A percentile compares a stretch with the other conserved stretches of the same genome.
These are phyloP conservation scores for Cucumis hystrix DNA, from an alignment of 306 rosid species.

Conservation along the genomic window DNA sequence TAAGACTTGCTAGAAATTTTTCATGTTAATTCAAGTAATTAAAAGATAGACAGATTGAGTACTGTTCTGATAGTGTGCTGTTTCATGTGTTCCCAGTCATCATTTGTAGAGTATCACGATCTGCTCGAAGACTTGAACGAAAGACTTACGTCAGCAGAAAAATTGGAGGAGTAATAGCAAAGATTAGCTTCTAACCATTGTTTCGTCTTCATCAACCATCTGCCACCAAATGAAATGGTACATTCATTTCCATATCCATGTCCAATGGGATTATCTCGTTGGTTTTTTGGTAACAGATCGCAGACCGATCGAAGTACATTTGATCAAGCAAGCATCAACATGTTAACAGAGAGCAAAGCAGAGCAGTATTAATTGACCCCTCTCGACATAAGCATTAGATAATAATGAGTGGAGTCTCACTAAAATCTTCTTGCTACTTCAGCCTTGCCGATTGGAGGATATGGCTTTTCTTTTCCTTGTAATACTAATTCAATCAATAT, in stretches of 20 bases:
- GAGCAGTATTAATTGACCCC: neutral
- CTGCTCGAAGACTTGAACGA: slow-evolving; percentile 62
- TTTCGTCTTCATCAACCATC: slow-evolving; percentile 7
- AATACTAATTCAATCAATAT: slow-evolving; percentile 2
- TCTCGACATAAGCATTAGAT: neutral
- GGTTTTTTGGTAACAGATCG: neutral
- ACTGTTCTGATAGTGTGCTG: neutral
- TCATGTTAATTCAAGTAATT: neutral
- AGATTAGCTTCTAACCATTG: slow-evolving; percentile 7
- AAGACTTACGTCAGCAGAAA: slow-evolving; percentile 42
- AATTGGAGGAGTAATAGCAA: slow-evolving; percentile 23
- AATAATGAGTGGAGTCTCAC: neutral
- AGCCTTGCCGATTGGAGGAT: neutral
- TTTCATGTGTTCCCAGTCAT: slow-evolving; percentile 38
- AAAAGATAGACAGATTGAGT: slow-evolving; percentile 1
- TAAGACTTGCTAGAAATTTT: neutral
- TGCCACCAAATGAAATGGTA: slow-evolving; percentile 14
- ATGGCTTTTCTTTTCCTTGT: neutral
- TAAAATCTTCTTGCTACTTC: neutral
- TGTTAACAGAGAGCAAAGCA: neutral
- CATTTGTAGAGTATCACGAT: slow-evolving; percentile 62
- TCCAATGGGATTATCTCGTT: neutral
- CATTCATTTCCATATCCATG: neutral
- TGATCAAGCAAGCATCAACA: neutral
- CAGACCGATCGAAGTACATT: neutral